These are phyloP conservation scores for Saraca asoca DNA, from an alignment of 331 rosid genomes.

Conservation along the genomic window DNA sequence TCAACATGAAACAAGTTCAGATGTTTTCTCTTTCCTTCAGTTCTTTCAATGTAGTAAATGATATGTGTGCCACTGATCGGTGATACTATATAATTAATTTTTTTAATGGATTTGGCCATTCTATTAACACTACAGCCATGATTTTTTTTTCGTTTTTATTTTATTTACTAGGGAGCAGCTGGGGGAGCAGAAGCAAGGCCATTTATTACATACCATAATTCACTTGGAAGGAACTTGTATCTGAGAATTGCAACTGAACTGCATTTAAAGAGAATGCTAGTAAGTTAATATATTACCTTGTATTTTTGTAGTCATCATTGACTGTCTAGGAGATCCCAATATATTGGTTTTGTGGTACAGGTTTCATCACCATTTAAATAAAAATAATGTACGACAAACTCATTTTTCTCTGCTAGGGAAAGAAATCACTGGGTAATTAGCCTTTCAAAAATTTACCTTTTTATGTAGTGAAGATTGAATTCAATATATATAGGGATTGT, in stretches of 20 bases:
- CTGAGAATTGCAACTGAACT: conserved; percentile 97
- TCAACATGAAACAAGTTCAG: background rate
- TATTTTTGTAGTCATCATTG: background rate
- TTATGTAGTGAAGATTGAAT: background rate
- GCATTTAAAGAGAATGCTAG: conserved; percentile 98
- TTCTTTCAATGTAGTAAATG: background rate
- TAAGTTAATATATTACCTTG: conserved; percentile 38
- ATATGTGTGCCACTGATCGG: background rate
- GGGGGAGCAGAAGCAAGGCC: conserved; percentile 99
- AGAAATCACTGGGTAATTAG: conserved; percentile 21
- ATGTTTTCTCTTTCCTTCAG: too few relatives aligned
- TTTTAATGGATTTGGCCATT: background rate
- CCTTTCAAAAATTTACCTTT: background rate
- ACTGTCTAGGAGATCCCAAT: background rate
- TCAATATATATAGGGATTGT: background rate
- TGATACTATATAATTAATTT: background rate
- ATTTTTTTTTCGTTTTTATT: too few relatives aligned
- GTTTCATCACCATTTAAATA: background rate
- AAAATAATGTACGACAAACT: background rate
- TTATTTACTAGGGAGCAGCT: conserved; percentile 83
- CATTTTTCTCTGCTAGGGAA: background rate
- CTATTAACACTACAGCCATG: conserved; percentile 6
- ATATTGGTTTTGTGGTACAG: background rate
- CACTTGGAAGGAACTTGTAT: conserved; percentile 89
- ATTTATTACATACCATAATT: conserved; percentile 89